Percentiles rank a stretch among this genome's conserved stretches.
Evolutionary conservation across 768 basidiomycete species (phyloP).

Genomic region (Leccinum rimulosum): DNA sequence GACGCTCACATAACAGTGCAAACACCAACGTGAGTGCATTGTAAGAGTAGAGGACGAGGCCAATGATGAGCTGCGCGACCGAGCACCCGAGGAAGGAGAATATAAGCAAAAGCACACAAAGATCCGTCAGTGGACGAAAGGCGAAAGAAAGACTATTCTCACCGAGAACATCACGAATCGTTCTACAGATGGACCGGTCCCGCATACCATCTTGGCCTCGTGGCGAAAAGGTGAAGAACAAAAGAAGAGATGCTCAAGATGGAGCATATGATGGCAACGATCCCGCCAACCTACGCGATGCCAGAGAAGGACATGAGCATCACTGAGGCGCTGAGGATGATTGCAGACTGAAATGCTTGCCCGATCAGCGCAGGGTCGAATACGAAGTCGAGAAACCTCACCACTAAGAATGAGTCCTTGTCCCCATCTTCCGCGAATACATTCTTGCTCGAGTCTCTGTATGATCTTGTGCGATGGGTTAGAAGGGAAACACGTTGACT

Average conservation of each 20-base stretch:
- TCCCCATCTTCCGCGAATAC: slow-evolving; percentile 55
- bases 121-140: background rate
- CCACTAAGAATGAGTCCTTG: slow-evolving; percentile 57
- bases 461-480: slow-evolving; percentile 51
- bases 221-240: slow-evolving; percentile 49
- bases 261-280: slow-evolving; percentile 52
- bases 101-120: slow-evolving; percentile 58
- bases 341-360: slow-evolving; percentile 56
- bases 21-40: background rate
- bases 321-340: slow-evolving; percentile 77
- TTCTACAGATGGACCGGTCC: slow-evolving; percentile 43
- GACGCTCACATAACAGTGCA: background rate
- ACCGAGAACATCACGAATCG: slow-evolving; percentile 56
- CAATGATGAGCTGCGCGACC: slow-evolving; percentile 29
- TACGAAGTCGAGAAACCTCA: slow-evolving; percentile 34
- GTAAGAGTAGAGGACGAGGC: too few relatives aligned
- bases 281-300: slow-evolving; percentile 58
- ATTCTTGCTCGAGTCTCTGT: slow-evolving; percentile 54
- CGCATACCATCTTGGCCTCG: slow-evolving; percentile 57
- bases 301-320: slow-evolving; percentile 72
- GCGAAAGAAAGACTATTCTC: slow-evolving; percentile 14
- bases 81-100: slow-evolving; percentile 72
- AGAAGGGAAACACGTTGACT: background rate
- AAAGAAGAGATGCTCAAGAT: too few relatives aligned
- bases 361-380: slow-evolving; percentile 2